Percentiles rank a stretch among this genome's conserved stretches.
Evolutionary conservation across 2,329 filamentous ascomycete species (phyloP).

Genomic region (Arthrobotrys pseudoclavata): DNA sequence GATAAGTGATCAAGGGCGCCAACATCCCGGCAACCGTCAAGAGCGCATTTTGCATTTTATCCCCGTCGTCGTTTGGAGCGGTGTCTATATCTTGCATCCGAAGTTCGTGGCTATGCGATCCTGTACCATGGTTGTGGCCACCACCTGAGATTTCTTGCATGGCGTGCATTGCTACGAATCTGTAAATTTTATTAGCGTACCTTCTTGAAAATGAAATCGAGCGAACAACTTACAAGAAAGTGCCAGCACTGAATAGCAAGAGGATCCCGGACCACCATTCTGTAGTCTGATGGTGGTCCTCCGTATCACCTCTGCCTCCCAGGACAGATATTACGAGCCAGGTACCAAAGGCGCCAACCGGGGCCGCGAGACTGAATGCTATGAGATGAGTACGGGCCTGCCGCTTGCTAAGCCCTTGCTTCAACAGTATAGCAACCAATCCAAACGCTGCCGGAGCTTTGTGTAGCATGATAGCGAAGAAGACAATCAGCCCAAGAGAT

Average conservation of each 20-base stretch:
- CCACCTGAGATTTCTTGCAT: conserved; percentile 78
- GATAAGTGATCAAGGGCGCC: conserved; percentile 51
- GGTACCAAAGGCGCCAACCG: conserved; percentile 84
- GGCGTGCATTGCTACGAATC: conserved; percentile 97
- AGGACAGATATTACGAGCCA: conserved; percentile 83
- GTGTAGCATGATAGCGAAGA: conserved; percentile 96
- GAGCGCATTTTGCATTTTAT: conserved; percentile 57
- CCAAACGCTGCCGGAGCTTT: conserved; percentile 97
- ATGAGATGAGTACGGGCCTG: conserved; percentile 86
- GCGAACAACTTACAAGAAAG: conserved; percentile 80
- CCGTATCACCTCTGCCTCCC: conserved; percentile 76
- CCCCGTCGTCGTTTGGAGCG: conserved; percentile 61
- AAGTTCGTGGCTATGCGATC: conserved; percentile 66
- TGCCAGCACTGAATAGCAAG: conserved; percentile 93
- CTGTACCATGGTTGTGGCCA: conserved; percentile 32
- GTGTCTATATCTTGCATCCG: conserved; percentile 61
- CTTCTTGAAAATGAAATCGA: neutral
- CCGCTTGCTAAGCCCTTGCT: conserved; percentile 90
- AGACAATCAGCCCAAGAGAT: conserved; percentile 89
- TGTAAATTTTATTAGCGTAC: conserved; percentile 66
- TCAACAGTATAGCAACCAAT: conserved; percentile 87
- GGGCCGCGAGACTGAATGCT: conserved; percentile 91
- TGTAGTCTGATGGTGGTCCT: conserved; percentile 64
- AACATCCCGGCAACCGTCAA: conserved; percentile 54
- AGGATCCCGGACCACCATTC: conserved; percentile 91